Evolutionary conservation across 306 rosid genomes (phyloP), one percentile per base, ranked within the genome.

Genomic region (Acacia confusa): DNA sequence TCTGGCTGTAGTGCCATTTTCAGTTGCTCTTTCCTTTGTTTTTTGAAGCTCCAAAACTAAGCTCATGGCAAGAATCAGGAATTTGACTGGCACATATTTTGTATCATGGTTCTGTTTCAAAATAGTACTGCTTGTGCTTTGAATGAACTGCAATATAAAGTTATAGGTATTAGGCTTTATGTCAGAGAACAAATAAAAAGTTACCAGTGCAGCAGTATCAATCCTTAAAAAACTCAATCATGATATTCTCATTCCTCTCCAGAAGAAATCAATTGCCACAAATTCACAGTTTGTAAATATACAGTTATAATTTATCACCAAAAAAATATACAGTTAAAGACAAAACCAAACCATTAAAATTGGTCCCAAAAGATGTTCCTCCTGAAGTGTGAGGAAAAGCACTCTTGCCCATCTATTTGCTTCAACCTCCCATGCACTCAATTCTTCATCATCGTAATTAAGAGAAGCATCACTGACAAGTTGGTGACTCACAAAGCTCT

Each of bases 381-480:
- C 85, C 85, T 85, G 84, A 83, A 86, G 78, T 50, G 87, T 88
- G 74, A 95, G 91, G 63, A 95, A 89, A 89, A 92, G 89, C 76
- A 95, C 91, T 85, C 97, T 87, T 77, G 97, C 88, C 99, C 99
- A 95, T 85, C 97, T 84, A 84, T 88, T 91, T 0, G 94, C 94
- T 84, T 95, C 94, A 78, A 80, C 87, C 81, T 91, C 95, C 99
- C 99, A 95, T 81, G 95, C 89, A 84, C 78, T 86, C 76, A 92
- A 34, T 79, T 95, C 99, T 68, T 88, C 99, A 38, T 95, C 98
- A 20, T 89, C 89, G 72, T 89, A 91, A 66, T 85, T 87, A 86
- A 74, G 74, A 65, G 88, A 85, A 65, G 79, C 84, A 67, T 87
- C 86, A 63, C 8, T 19, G 34, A 77, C 60, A 82, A 74, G 70